phyloP scores from a whole-genome alignment of 176 grass and related monocot genomes.

The Carex littledalei region DNA sequence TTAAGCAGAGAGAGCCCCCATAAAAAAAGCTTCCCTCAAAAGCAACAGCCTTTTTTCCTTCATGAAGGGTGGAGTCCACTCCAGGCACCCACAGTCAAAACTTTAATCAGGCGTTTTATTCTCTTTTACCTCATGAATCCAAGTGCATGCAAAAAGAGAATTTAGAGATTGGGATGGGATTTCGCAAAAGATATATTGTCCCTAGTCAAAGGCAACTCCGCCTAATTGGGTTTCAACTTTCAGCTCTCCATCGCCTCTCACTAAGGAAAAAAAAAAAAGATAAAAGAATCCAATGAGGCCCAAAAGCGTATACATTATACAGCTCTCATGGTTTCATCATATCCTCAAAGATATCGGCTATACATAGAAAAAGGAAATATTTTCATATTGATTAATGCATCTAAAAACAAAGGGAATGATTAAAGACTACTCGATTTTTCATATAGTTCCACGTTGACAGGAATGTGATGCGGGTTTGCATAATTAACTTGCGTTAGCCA shows the following conservation, averaged over 20 bases:
- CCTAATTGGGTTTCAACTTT: constrained; percentile 14
- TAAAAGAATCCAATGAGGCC: constrained; percentile 22
- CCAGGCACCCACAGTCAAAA: constrained; percentile 24
- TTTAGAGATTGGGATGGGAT: constrained; percentile 28
- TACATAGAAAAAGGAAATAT: not conserved
- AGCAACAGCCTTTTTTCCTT: constrained; percentile 27
- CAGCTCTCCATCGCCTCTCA: not conserved
- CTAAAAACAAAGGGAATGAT: not conserved
- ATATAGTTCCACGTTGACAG: not conserved
- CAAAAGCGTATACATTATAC: not conserved
- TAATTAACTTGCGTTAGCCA: not conserved
- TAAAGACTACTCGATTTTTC: not conserved
- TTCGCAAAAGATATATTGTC: constrained; percentile 30
- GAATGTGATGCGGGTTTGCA: not conserved
- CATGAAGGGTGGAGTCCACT: constrained; percentile 26
- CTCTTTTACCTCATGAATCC: constrained; percentile 30
- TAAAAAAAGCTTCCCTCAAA: constrained; percentile 29
- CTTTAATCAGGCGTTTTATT: constrained; percentile 31
- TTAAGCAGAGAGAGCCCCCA: constrained; percentile 9
- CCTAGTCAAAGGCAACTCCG: constrained; percentile 13
- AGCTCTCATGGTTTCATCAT: constrained; percentile 9
- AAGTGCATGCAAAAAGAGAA: constrained; percentile 30
- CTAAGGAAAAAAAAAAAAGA: not conserved
- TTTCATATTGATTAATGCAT: not conserved
- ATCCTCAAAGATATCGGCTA: constrained; percentile 18